These are phyloP conservation scores for Naganishia sp. DNA, from an alignment of 1,284 basidiomycete species.

Conservation along the genomic window DNA sequence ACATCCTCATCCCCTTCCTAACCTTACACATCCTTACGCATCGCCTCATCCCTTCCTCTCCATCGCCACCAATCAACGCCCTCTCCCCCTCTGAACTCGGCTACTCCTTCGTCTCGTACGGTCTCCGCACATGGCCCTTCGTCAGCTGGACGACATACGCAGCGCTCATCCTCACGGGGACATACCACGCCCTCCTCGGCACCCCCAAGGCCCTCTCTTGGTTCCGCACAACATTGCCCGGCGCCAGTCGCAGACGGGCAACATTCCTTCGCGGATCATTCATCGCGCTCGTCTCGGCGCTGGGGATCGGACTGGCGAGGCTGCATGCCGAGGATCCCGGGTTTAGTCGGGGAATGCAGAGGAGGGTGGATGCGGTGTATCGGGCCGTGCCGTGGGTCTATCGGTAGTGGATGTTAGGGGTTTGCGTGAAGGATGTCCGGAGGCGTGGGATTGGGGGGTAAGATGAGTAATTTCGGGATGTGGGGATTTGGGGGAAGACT, in stretches of 20 bases:
- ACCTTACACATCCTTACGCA: constrained; percentile 45
- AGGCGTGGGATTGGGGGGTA: not conserved
- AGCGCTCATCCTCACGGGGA: constrained; percentile 36
- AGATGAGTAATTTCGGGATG: not conserved
- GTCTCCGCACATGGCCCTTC: constrained; percentile 33
- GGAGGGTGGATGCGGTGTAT: constrained; percentile 29
- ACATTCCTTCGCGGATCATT: not conserved
- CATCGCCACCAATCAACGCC: constrained; percentile 38
- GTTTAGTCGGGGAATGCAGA: constrained; percentile 2
- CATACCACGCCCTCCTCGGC: constrained; percentile 43
- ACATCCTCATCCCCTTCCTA: constrained; percentile 39
- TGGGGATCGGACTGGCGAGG: constrained; percentile 13
- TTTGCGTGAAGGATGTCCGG: not conserved
- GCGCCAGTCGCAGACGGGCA: not conserved
- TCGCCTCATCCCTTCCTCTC: constrained; percentile 42
- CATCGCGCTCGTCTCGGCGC: constrained; percentile 4
- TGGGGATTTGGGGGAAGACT: too few species aligned
- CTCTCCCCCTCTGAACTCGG: constrained; percentile 47
- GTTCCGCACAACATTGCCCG: constrained; percentile 25
- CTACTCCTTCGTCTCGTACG: constrained; percentile 49
- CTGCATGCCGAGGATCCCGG: constrained; percentile 21
- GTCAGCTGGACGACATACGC: constrained; percentile 40
- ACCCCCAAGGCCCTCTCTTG: constrained; percentile 45
- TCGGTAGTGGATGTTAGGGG: not conserved
- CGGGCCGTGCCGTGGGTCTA: constrained; percentile 20